phyloP scores from a whole-genome alignment of 805 yeast species.

The Yarrowia sp. region DNA sequence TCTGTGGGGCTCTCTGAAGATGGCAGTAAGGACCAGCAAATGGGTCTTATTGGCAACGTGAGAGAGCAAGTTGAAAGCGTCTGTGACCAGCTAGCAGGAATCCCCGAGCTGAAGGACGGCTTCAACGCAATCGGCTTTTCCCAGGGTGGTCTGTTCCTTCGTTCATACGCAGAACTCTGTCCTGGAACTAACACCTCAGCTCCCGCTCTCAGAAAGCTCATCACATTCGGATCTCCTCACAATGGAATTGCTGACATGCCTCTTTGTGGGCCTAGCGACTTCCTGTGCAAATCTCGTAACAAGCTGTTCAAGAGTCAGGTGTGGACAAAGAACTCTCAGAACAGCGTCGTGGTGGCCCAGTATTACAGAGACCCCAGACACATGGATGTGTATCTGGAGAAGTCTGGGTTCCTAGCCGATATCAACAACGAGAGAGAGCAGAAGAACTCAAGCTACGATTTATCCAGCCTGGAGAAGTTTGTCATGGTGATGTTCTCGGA shows the following conservation, averaged over 20 bases:
- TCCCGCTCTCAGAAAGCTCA: slow-evolving; percentile 52
- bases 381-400: slow-evolving; percentile 60
- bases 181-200: slow-evolving; percentile 42
- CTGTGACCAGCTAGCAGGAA: slow-evolving; percentile 59
- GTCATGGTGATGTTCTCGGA: slow-evolving; percentile 65
- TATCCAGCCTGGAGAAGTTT: slow-evolving; percentile 57
- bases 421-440: slow-evolving; percentile 65
- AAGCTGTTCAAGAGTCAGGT: slow-evolving; percentile 59
- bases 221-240: slow-evolving; percentile 85
- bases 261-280: slow-evolving; percentile 59
- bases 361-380: slow-evolving; percentile 70
- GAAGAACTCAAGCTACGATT: slow-evolving; percentile 54
- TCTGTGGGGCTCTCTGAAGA: slow-evolving; percentile 61
- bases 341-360: slow-evolving; percentile 70
- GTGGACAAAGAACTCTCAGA: slow-evolving; percentile 58
- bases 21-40: slow-evolving; percentile 60
- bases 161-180: slow-evolving; percentile 71
- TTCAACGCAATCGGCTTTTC: slow-evolving; percentile 81
- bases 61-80: slow-evolving; percentile 61
- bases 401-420: slow-evolving; percentile 67
- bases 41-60: slow-evolving; percentile 66
- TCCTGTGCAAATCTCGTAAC: slow-evolving; percentile 67
- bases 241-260: slow-evolving; percentile 76
- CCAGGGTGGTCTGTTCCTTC: slow-evolving; percentile 82
- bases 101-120: slow-evolving; percentile 59